Conservation (phyloP, 192 early-diverging fungal species). For the Phycomyces blakesleeanus region DNA sequence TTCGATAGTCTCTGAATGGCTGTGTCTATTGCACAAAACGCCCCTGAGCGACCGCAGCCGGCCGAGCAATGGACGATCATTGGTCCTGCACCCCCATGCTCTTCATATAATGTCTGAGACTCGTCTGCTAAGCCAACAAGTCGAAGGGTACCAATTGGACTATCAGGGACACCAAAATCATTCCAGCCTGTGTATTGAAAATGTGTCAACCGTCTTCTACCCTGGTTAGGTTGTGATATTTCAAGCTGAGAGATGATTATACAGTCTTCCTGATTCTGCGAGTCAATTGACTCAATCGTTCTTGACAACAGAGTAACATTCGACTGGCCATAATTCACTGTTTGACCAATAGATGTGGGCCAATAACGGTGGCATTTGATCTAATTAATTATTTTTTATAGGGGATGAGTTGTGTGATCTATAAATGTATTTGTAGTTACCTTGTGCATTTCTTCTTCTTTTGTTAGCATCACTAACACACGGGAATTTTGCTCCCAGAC, state of each 20-base stretch:
- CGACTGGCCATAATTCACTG: constrained; percentile 45
- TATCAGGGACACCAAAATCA: constrained; percentile 75
- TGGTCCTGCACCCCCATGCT: constrained; percentile 34
- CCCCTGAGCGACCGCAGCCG: constrained; percentile 70
- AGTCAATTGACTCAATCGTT: constrained; percentile 21
- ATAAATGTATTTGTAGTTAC: constrained; percentile 25
- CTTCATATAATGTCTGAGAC: constrained; percentile 2
- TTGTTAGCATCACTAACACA: constrained; percentile 92
- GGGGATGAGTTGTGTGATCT: no score
- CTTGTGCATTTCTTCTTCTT: constrained; percentile 77
- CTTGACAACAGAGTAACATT: constrained; percentile 54
- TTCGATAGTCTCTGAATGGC: constrained; percentile 18
- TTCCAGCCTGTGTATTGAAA: constrained; percentile 85
- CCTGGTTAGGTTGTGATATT: constrained; percentile 20
- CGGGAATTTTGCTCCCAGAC: constrained; percentile 80
- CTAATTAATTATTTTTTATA: constrained; percentile 6
- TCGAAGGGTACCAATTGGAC: constrained; percentile 55
- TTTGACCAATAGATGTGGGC: constrained; percentile 46
- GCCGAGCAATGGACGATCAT: constrained; percentile 73
- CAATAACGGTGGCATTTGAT: constrained; percentile 89
- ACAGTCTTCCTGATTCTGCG: constrained; percentile 41
- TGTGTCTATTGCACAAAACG: constrained; percentile 64
- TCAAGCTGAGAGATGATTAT: constrained; percentile 55
- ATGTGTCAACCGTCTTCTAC: constrained; percentile 54
- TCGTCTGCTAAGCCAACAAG: constrained; percentile 47